These are phyloP conservation scores for Leptographium radiaticola DNA, from an alignment of 2,329 filamentous ascomycete species.

Conservation along the genomic window DNA sequence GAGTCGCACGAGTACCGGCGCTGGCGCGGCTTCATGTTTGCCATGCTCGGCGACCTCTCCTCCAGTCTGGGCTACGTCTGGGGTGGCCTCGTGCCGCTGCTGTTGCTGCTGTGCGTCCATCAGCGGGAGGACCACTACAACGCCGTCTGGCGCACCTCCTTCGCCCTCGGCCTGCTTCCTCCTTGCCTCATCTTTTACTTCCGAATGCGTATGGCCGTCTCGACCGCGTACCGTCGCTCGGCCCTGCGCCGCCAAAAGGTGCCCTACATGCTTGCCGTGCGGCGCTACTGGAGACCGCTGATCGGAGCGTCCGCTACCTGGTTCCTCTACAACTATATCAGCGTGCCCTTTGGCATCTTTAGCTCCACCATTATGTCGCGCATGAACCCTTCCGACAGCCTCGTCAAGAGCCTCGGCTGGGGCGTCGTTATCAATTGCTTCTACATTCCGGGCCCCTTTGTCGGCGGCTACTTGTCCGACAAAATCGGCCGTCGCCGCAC, in stretches of 20 bases:
- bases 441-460: conserved; percentile 32
- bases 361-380: conserved; percentile 35
- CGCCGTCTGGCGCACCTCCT: conserved; percentile 36
- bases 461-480: conserved; percentile 35
- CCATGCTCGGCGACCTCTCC: conserved; percentile 39
- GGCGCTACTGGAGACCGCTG: conserved; percentile 33
- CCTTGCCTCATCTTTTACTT: conserved; percentile 39
- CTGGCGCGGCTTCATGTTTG: conserved; percentile 32
- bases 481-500: conserved; percentile 34
- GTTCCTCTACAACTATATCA: conserved; percentile 36
- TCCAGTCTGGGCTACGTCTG: conserved; percentile 29
- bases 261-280: conserved; percentile 27
- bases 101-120: conserved; percentile 1
- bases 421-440: conserved; percentile 36
- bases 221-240: conserved; percentile 32
- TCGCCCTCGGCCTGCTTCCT: conserved; percentile 34
- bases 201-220: conserved; percentile 35
- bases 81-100: conserved; percentile 24
- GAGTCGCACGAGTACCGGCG: not conserved
- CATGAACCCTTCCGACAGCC: conserved; percentile 25
- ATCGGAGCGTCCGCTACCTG: conserved; percentile 33
- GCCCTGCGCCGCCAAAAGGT: conserved; percentile 22
- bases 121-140: not conserved
- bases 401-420: conserved; percentile 29
- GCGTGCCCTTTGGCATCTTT: conserved; percentile 37